These are phyloP conservation scores for Sanghuangporus sanghuang DNA, from an alignment of 1,284 basidiomycete genomes.

Conservation along the genomic window DNA sequence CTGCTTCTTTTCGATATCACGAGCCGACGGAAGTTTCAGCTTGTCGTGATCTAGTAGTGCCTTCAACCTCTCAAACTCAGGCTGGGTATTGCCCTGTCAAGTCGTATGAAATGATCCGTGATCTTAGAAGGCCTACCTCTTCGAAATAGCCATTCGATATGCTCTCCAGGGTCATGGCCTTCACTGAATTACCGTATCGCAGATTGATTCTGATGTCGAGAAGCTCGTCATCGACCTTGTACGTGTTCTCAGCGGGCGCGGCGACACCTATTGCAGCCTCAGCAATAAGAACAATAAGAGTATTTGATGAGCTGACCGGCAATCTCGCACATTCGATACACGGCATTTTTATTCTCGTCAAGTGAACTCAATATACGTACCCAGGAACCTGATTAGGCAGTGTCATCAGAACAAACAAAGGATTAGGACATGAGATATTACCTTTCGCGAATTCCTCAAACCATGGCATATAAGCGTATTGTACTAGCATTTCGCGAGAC, in stretches of 20 bases:
- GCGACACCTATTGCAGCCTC: constrained; percentile 37
- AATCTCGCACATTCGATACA: constrained; percentile 83
- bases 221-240: constrained; percentile 65
- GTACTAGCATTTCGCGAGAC: constrained; percentile 58
- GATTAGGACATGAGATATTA: constrained; percentile 29
- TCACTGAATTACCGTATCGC: constrained; percentile 60
- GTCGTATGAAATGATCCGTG: constrained; percentile 4
- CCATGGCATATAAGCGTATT: constrained; percentile 65
- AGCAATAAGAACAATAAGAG: constrained; percentile 16
- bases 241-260: constrained; percentile 53
- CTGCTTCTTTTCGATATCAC: constrained; percentile 58
- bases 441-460: constrained; percentile 76
- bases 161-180: constrained; percentile 68
- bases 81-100: constrained; percentile 38
- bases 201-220: constrained; percentile 65
- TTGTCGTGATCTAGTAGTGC: constrained; percentile 48
- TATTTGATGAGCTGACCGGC: constrained; percentile 43
- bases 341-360: constrained; percentile 37
- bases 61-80: constrained; percentile 66
- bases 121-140: constrained; percentile 38
- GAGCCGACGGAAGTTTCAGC: constrained; percentile 60
- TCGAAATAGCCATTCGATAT: constrained; percentile 69
- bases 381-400: constrained; percentile 55
- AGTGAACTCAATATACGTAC: constrained; percentile 70
- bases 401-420: constrained; percentile 23